Evolutionary conservation across 1,284 basidiomycete genomes (phyloP), one percentile per base, ranked within the genome.

Genomic region (Fomitopsis schrenkii): DNA sequence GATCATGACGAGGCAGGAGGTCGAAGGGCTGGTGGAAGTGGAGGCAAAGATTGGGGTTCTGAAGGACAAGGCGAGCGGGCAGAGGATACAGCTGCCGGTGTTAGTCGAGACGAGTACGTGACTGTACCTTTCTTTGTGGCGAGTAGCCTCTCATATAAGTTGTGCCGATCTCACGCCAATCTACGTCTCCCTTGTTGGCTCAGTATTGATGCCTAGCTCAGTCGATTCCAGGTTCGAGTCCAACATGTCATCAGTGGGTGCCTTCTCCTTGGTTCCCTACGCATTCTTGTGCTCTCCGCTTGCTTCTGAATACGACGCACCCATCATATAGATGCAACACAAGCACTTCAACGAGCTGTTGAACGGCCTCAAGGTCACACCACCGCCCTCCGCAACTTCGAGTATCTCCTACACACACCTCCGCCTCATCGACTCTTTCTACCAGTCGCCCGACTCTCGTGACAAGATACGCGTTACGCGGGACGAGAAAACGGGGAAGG

Each of bases 41-140:
- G 97, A 98, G 77, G 95, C 95, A 17, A 98, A 98, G 79, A 81
- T 99, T 55, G 97, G 97, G 1, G 72, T 93, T 14, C 73, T 98
- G 70, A 82, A 84, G 62, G 88, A 95, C 59, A 80, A 80, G 58
- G 68, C 65, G 30, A 77, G 79, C 14, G 84, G 85, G 17, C 77
- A 82, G 67, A 80, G 94, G 62, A 72, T 94, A 61, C 71, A 72
- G 57, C 74, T 94, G 57, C 96, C 96, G 5, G 85, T 95, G 7
- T 79, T 89, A 58, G 90, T 88, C 41, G 97, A 99, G 75, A 93
- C 91, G 46, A 93, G 95, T 96, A 76, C 75, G 91, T 86, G 28
- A 36, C 36, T 12, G 54, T 63, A 36, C 57, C 63, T 59, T 42
- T 46, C 38, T 30, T 50, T 59, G 41, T 54, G 42, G 54, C 53